These are phyloP conservation scores for Styphnolobium japonicum DNA, from an alignment of 306 rosid genomes.

Conservation along the genomic window DNA sequence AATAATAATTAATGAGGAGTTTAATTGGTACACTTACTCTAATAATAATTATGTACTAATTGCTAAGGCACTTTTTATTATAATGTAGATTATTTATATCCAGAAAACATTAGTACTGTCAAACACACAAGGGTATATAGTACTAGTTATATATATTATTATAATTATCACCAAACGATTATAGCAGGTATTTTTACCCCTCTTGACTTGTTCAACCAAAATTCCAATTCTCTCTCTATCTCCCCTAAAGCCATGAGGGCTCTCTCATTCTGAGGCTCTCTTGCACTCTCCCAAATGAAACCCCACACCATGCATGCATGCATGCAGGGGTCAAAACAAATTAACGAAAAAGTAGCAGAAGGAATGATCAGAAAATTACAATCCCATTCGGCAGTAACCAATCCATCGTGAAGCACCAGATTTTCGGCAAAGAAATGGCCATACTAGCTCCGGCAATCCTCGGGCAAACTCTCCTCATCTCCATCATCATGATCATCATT, in stretches of 20 bases:
- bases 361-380: conserved; percentile 21
- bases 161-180: conserved; percentile 20
- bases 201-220: conserved; percentile 37
- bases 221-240: conserved; percentile 13
- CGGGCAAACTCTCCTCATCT: conserved; percentile 26
- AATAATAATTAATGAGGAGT: neutral
- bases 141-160: neutral
- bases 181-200: conserved; percentile 25
- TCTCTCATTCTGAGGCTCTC: conserved; percentile 39
- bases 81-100: no score
- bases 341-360: conserved; percentile 12
- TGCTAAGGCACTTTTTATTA: neutral
- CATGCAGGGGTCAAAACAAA: conserved; percentile 30
- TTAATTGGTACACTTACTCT: neutral
- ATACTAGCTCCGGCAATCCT: conserved; percentile 30
- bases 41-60: neutral
- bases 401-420: neutral
- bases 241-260: neutral
- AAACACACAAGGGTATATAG: neutral
- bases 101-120: neutral
- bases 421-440: conserved; percentile 50
- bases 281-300: conserved; percentile 25
- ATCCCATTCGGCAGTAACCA: conserved; percentile 20
- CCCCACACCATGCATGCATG: conserved; percentile 39
- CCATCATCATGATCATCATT: neutral